Evolutionary conservation across 2,329 filamentous ascomycete species (phyloP).

Genomic region (Microcyclospora pomicola): DNA sequence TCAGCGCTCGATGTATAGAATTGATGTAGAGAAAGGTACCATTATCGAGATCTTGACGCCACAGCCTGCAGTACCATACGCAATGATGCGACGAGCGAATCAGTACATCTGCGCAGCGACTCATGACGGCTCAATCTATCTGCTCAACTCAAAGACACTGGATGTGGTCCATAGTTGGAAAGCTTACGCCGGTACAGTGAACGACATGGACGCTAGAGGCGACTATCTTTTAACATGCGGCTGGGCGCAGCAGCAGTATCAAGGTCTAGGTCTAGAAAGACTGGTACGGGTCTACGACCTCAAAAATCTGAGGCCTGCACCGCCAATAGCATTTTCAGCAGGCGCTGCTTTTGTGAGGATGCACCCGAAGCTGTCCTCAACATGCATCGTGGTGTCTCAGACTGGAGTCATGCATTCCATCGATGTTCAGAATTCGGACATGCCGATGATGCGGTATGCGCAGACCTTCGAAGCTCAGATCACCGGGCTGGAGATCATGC

Average conservation of each 20-base stretch:
- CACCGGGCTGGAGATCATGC: slow-evolving; percentile 70
- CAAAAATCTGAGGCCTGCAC: slow-evolving; percentile 74
- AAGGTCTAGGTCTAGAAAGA: slow-evolving; percentile 72
- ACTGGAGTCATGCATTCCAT: slow-evolving; percentile 90
- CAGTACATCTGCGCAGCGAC: slow-evolving; percentile 89
- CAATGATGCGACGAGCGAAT: slow-evolving; percentile 73
- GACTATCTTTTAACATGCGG: slow-evolving; percentile 94
- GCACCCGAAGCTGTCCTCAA: slow-evolving; percentile 91
- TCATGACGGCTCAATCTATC: slow-evolving; percentile 65
- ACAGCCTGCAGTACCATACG: slow-evolving; percentile 47
- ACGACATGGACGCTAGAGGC: slow-evolving; percentile 93
- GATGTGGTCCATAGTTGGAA: slow-evolving; percentile 76
- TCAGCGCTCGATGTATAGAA: slow-evolving; percentile 71
- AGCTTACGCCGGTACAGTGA: slow-evolving; percentile 76
- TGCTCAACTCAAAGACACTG: slow-evolving; percentile 68
- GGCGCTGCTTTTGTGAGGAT: slow-evolving; percentile 90
- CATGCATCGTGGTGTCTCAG: slow-evolving; percentile 84
- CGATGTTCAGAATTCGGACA: slow-evolving; percentile 85
- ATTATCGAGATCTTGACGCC: slow-evolving; percentile 28
- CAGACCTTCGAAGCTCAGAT: slow-evolving; percentile 60
- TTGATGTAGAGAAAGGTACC: slow-evolving; percentile 46
- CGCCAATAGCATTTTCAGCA: slow-evolving; percentile 81
- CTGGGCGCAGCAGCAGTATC: slow-evolving; percentile 69
- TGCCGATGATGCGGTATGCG: slow-evolving; percentile 70
- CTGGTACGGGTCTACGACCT: slow-evolving; percentile 93